Conservation (phyloP, 192 early-diverging fungal species). For the Podila epicladia region DNA sequence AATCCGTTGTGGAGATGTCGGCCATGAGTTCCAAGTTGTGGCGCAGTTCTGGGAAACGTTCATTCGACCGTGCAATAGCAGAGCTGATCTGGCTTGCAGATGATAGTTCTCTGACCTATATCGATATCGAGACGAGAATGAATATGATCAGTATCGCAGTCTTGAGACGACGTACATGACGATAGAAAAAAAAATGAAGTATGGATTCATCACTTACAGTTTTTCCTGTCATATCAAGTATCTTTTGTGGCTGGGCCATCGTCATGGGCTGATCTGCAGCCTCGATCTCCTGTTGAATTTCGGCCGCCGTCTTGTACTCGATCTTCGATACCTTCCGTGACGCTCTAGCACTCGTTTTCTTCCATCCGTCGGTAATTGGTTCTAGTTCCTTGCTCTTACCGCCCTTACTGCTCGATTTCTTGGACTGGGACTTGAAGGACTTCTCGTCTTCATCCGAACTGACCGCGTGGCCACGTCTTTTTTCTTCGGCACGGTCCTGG, state of each 20-base stretch:
- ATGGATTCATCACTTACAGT: constrained; percentile 45
- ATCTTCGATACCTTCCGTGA: constrained; percentile 53
- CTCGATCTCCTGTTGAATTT: constrained; percentile 71
- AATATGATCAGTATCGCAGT: constrained; percentile 2
- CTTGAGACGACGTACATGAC: too few relatives aligned
- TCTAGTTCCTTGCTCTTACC: constrained; percentile 27
- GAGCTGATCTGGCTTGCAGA: constrained; percentile 61
- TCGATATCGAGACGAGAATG: neutral
- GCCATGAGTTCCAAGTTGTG: constrained; percentile 81
- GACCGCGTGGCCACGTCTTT: constrained; percentile 23
- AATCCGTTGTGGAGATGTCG: constrained; percentile 74
- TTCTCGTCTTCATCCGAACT: constrained; percentile 48
- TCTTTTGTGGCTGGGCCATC: constrained; percentile 66
- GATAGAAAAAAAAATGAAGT: too few relatives aligned
- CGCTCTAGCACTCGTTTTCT: constrained; percentile 46
- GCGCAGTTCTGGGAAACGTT: constrained; percentile 77
- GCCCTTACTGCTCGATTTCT: constrained; percentile 28
- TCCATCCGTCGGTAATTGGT: constrained; percentile 55
- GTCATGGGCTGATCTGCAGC: constrained; percentile 37
- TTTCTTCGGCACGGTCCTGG: constrained; percentile 65
- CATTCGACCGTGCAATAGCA: constrained; percentile 58
- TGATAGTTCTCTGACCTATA: constrained; percentile 57
- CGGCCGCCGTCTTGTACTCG: constrained; percentile 79
- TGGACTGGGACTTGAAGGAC: constrained; percentile 8
- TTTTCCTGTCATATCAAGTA: constrained; percentile 87